phyloP scores from a whole-genome alignment of 768 basidiomycete species.

The Boletus coccyginus region DNA sequence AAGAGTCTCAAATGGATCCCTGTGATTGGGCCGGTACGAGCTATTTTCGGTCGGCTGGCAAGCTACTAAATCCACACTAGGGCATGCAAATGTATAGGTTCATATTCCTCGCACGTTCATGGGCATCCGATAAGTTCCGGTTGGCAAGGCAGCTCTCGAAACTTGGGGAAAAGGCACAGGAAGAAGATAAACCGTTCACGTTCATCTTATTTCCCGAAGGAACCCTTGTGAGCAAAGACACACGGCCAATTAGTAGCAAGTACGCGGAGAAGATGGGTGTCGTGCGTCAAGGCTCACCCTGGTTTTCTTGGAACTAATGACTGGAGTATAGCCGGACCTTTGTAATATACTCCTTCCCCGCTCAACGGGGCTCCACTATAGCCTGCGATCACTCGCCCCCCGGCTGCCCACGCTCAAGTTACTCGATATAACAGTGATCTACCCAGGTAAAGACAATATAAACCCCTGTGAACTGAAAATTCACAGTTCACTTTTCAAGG shows the following conservation, averaged over 20 bases:
- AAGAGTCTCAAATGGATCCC: conserved; percentile 86
- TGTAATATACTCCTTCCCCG: conserved; percentile 82
- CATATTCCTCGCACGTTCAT: conserved; percentile 89
- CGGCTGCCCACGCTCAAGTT: conserved; percentile 74
- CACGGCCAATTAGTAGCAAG: conserved; percentile 78
- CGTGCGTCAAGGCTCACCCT: conserved; percentile 48
- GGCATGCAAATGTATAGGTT: conserved; percentile 95
- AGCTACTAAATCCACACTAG: conserved; percentile 35
- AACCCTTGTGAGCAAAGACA: conserved; percentile 85
- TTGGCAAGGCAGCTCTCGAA: conserved; percentile 64
- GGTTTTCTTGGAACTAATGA: conserved; percentile 9
- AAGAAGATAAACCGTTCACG: conserved; percentile 67
- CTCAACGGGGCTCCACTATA: conserved; percentile 87
- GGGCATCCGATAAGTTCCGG: conserved; percentile 78
- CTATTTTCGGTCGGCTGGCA: background rate
- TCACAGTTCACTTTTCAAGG: conserved; percentile 39
- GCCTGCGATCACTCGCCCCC: conserved; percentile 75
- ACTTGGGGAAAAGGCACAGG: conserved; percentile 67
- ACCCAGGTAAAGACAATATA: conserved; percentile 60
- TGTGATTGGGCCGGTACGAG: conserved; percentile 79
- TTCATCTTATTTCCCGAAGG: conserved; percentile 95
- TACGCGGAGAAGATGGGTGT: conserved; percentile 88
- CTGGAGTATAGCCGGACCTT: conserved; percentile 63
- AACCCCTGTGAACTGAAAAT: background rate
- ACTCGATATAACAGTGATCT: conserved; percentile 89